Evolutionary conservation across 2,329 filamentous ascomycete genomes (phyloP).

Genomic region (Fusarium sp.): DNA sequence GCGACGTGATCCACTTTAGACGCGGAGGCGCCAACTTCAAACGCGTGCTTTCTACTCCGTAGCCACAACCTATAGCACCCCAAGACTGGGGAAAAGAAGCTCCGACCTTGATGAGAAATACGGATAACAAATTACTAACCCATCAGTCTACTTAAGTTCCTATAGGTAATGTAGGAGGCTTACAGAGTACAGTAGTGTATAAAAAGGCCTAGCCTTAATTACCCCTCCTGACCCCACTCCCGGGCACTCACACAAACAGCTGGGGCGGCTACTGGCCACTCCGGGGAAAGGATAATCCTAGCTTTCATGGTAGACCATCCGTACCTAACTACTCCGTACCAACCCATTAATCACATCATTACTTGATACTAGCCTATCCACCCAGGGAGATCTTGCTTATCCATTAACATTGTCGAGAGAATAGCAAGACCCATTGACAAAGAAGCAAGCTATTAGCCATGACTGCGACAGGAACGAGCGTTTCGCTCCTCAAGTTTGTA

Average conservation of each 20-base stretch:
- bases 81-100: neutral
- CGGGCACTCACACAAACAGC: neutral
- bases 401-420: slow-evolving; percentile 2
- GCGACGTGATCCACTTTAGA: slow-evolving; percentile 20
- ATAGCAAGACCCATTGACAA: neutral
- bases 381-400: slow-evolving; percentile 1
- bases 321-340: neutral
- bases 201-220: neutral
- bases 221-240: neutral
- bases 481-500: slow-evolving; percentile 89
- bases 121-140: neutral
- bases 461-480: slow-evolving; percentile 72
- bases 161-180: neutral
- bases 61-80: neutral
- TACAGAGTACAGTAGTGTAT: neutral
- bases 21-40: slow-evolving; percentile 21
- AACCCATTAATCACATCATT: slow-evolving; percentile 23
- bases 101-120: too few species aligned
- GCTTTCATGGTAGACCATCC: neutral
- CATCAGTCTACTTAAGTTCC: neutral
- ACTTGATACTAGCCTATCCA: slow-evolving; percentile 1
- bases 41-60: neutral
- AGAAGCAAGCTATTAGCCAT: slow-evolving; percentile 53
- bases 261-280: neutral
- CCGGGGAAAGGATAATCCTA: neutral